These are phyloP conservation scores for Canariomyces notabilis DNA, from an alignment of 2,329 filamentous ascomycete species.

Conservation along the genomic window DNA sequence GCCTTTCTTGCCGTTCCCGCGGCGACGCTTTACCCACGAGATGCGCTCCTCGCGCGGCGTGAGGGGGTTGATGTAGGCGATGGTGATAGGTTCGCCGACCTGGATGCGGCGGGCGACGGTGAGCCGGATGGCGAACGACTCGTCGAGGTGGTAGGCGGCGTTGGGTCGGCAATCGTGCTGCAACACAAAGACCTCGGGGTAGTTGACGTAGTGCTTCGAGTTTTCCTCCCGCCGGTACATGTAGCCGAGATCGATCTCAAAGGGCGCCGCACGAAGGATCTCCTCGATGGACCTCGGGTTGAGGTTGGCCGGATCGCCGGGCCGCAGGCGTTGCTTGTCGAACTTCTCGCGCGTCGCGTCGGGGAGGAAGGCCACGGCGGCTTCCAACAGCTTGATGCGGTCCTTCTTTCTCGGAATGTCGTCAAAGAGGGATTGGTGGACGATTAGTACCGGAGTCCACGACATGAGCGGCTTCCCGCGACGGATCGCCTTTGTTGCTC, in stretches of 20 bases:
- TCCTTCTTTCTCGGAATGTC: constrained; percentile 16
- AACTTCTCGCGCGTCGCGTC: constrained; percentile 21
- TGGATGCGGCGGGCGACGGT: constrained; percentile 32
- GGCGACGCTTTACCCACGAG: constrained; percentile 25
- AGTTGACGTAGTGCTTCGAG: constrained; percentile 26
- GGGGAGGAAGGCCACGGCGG: constrained; percentile 24
- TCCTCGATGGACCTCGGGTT: constrained; percentile 18
- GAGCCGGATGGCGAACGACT: constrained; percentile 30
- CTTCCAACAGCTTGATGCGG: constrained; percentile 21
- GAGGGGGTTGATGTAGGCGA: constrained; percentile 36
- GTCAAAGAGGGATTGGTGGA: constrained; percentile 22
- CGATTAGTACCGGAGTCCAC: constrained; percentile 23
- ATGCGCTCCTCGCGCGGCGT: constrained; percentile 26
- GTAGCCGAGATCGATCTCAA: constrained; percentile 25
- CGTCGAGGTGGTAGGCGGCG: constrained; percentile 32
- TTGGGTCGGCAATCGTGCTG: constrained; percentile 41
- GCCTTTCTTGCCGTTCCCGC: constrained; percentile 28
- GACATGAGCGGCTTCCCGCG: constrained; percentile 24
- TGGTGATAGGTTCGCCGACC: constrained; percentile 35
- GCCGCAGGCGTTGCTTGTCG: constrained; percentile 14
- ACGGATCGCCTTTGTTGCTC: constrained; percentile 21
- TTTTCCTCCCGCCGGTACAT: constrained; percentile 11
- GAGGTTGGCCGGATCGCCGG: constrained; percentile 5
- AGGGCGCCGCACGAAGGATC: constrained; percentile 22
- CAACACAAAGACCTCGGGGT: constrained; percentile 33